Evolutionary conservation across 2,329 filamentous ascomycete species (phyloP).

Genomic region (Aspergillus phoenicis): DNA sequence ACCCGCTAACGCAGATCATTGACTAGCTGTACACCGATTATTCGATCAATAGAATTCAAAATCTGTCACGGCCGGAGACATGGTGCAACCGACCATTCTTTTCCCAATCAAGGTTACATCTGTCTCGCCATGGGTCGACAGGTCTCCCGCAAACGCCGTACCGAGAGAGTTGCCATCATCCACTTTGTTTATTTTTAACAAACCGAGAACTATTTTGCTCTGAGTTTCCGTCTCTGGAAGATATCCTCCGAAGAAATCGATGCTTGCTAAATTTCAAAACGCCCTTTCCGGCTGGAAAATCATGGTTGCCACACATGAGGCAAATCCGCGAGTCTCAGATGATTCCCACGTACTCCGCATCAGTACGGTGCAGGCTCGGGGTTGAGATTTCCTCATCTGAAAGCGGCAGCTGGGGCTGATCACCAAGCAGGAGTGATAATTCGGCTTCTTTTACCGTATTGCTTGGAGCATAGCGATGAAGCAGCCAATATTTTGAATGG

Average conservation of each 20-base stretch:
- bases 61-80: not conserved
- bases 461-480: not conserved
- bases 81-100: not conserved
- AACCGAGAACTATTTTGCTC: constrained; percentile 18
- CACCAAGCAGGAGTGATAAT: not conserved
- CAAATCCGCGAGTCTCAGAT: not conserved
- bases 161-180: not conserved
- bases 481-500: not conserved
- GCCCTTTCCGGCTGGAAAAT: not conserved
- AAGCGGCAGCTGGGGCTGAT: not conserved
- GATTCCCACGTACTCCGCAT: not conserved
- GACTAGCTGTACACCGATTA: constrained; percentile 19
- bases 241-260: constrained; percentile 9
- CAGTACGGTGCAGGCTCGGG: not conserved
- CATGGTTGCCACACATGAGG: not conserved
- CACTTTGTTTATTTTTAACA: constrained; percentile 17
- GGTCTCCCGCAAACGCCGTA: not conserved
- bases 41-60: constrained; percentile 18
- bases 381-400: not conserved
- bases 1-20: constrained; percentile 12
- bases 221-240: constrained; percentile 8
- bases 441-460: not conserved
- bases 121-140: not conserved
- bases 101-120: constrained; percentile 1
- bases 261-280: not conserved